Base-by-base conservation (phyloP, 192 early-diverging fungal genomes). In the Coemansia aciculifera region DNA sequence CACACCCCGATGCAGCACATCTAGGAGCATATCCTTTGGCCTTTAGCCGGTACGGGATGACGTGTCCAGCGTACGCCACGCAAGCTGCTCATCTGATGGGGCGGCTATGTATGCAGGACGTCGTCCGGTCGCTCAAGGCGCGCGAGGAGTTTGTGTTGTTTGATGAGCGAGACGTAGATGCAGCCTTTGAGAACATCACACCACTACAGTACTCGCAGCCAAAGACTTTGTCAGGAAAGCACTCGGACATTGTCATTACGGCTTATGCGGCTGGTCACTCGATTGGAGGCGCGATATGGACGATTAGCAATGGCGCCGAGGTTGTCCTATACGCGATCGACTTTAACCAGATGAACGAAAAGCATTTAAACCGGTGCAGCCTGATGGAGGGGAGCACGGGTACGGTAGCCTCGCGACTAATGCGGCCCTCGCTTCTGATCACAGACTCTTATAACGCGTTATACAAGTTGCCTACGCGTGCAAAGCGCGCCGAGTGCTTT, bases 231-330 rank as follows among this genome's bases (percentile, higher is more conserved):
- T 57, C 84, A 0, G 91, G 92, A 73, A 67, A 62, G 76, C 65
- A 90, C 77, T 77, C 89, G 66, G 91, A 91, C 4, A 95, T 98
- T 12, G 90, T 89, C 0, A 87, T 99, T 34, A 96, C 95, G 6
- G 93, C 97, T 7, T 92, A 93, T 78, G 77, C 89, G 17, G 97
- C 96, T 2, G 97, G 95, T 9, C 96, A 98, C 71, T 90, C 97
- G 1, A 85, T 99, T 31, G 97, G 97, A 66, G 97, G 97, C 21
- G 95, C 96, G 1, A 84, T 99, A 46, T 99, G 97, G 97, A 95
- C 92, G 57, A 94, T 99, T 61, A 91, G 90, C 71, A 97, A 95
- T 67, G 95, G 95, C 59, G 90, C 92, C 15, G 95, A 99, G 68
- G 89, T 91, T 9, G 92, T 99, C 62, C 83, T 98, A 5, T 99